phyloP scores from a whole-genome alignment of 2,329 filamentous ascomycete species.

The Cordyceps cicadae region DNA sequence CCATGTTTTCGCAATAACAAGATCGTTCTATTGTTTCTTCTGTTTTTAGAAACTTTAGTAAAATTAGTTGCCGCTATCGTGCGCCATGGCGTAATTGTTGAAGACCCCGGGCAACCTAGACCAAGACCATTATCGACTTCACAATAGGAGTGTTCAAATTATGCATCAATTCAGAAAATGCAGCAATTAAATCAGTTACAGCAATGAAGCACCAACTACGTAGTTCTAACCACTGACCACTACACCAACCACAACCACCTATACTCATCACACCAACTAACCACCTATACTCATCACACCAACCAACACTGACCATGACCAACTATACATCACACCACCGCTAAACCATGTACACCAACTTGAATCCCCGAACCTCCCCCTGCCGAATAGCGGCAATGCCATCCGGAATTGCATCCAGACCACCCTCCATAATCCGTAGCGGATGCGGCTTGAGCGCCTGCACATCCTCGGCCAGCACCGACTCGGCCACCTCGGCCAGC shows the following conservation, averaged over 20 bases:
- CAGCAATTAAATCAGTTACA: conserved; percentile 20
- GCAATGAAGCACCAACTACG: conserved; percentile 22
- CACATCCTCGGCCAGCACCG: background rate
- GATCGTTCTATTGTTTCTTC: too few species aligned
- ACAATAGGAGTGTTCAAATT: too few species aligned
- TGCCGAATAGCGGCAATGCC: conserved; percentile 24
- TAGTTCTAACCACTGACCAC: too few species aligned
- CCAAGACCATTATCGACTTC: too few species aligned
- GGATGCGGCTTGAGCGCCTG: conserved; percentile 13
- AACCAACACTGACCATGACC: background rate
- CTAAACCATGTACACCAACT: conserved; percentile 30
- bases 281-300: background rate
- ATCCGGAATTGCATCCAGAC: conserved; percentile 25
- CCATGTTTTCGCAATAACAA: too few species aligned
- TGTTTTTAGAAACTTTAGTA: too few species aligned
- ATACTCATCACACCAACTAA: background rate
- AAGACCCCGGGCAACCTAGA: background rate
- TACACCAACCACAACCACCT: too few species aligned
- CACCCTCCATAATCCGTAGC: conserved; percentile 12
- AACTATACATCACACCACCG: background rate
- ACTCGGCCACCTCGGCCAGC: background rate
- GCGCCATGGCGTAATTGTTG: too few species aligned
- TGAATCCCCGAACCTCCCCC: conserved; percentile 29
- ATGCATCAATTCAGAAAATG: background rate
- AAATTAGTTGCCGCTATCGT: too few species aligned